phyloP scores from a whole-genome alignment of 441 rosid genomes.

The Pelargonium myrrhifolium region DNA sequence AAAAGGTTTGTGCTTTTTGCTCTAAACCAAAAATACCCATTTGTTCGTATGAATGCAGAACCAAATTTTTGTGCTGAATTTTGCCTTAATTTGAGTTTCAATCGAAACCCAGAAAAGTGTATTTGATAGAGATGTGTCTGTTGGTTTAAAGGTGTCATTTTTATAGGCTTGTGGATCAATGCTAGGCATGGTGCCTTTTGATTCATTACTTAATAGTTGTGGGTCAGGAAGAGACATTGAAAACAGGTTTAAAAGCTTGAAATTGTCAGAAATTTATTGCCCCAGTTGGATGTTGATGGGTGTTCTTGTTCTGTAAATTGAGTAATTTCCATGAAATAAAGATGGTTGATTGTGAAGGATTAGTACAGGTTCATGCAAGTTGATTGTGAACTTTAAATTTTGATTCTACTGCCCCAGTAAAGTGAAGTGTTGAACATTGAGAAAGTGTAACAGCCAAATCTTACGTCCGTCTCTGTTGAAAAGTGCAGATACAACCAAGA shows the following conservation, averaged over 20 bases:
- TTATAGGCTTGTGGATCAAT: not conserved
- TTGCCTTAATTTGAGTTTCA: not conserved
- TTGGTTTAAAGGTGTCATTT: not conserved
- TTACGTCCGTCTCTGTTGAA: too few species aligned
- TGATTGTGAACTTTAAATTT: too few species aligned
- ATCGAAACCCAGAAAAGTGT: not conserved
- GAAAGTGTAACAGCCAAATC: too few species aligned
- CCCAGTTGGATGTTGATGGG: too few species aligned
- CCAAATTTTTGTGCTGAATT: not conserved
- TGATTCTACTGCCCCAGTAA: too few species aligned
- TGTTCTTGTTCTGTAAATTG: too few species aligned
- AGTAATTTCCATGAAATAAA: too few species aligned
- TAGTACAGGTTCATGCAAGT: too few species aligned
- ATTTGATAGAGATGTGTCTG: not conserved
- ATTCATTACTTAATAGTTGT: not conserved
- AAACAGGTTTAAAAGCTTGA: not conserved
- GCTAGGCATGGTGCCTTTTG: not conserved
- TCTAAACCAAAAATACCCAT: not conserved
- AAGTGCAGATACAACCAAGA: too few species aligned
- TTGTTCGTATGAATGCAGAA: not conserved
- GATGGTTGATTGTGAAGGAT: too few species aligned
- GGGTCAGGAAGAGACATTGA: not conserved
- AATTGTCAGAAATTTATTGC: too few species aligned
- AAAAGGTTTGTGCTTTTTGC: conserved; percentile 30
- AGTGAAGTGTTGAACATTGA: too few species aligned